Evolutionary conservation across 768 basidiomycete species (phyloP).

Genomic region (Tylopilus rubrobrunneus): DNA sequence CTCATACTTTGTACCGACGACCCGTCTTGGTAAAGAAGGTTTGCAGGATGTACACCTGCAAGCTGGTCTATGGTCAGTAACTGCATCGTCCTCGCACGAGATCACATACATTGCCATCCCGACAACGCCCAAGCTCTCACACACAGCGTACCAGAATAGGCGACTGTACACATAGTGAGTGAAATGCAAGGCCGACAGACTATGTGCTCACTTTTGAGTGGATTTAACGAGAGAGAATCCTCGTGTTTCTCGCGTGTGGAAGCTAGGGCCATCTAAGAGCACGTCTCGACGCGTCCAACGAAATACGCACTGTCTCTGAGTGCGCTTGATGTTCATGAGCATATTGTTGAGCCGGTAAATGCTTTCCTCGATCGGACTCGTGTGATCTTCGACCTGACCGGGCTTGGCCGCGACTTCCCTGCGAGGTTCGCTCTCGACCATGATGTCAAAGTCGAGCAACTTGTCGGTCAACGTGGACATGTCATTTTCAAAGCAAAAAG

Average conservation of each 20-base stretch:
- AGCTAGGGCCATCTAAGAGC: conserved; percentile 44
- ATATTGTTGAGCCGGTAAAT: conserved; percentile 86
- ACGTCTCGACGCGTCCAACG: not conserved
- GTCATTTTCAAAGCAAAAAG: conserved; percentile 99
- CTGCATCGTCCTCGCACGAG: not conserved
- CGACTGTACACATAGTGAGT: conserved; percentile 45
- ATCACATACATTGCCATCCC: conserved; percentile 81
- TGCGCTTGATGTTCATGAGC: conserved; percentile 85
- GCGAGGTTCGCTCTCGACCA: conserved; percentile 97
- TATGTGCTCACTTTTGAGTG: conserved; percentile 65
- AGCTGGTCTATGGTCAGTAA: conserved; percentile 38
- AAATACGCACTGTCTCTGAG: conserved; percentile 82
- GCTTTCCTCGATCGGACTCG: conserved; percentile 90
- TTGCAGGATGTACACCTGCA: conserved; percentile 90
- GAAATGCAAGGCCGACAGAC: not conserved
- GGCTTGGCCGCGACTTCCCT: conserved; percentile 85
- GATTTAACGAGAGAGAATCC: conserved; percentile 92
- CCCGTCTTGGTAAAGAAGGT: conserved; percentile 97
- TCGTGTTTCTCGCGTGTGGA: conserved; percentile 90
- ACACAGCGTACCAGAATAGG: conserved; percentile 89
- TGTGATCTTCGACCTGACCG: conserved; percentile 87
- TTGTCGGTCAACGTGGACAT: conserved; percentile 94
- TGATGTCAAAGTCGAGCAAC: conserved; percentile 92
- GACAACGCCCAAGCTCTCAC: conserved; percentile 75
- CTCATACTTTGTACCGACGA: conserved; percentile 81